Base-by-base conservation (phyloP, 768 basidiomycete genomes). In the Rhizopogon vesiculosus region DNA sequence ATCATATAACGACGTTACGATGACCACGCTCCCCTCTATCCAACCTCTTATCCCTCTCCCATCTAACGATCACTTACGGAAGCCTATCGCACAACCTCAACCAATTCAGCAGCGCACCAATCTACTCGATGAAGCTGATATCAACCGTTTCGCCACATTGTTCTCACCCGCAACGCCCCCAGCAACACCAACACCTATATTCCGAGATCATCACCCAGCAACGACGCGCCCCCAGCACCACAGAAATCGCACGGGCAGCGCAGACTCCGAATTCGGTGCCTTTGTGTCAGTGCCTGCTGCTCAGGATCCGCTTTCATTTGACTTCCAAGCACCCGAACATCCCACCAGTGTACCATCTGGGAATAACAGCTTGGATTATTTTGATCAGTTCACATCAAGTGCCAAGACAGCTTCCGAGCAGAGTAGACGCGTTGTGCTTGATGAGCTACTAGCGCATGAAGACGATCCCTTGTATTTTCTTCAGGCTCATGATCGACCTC, bases 391-490 rank as follows among this genome's bases (percentile, higher is more conserved):
- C 54, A 77, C 78, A 3, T 73, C 80, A 48, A 76, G 76, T 35
- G 85, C 87, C 10, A 84, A 76, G 62, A 70, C 70, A 0, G 78
- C 83, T 9, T 75, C 79, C 0, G 80, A 82, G 50, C 74, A 72
- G 40, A 83, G 77, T 49, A 74, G 80, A 56, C 76, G 76, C 54
- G 75, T 70, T 22, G 71, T 89, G 5, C 71, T 90, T 48, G 80
- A 86, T 44, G 87, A 91, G 64, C 66, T 90, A 38, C 64, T 89
- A 39, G 61, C 76, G 56, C 81, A 86, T 56, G 80, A 89, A 67
- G 84, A 87, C 50, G 87, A 90, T 65, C 87, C 87, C 1, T 66
- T 89, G 61, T 86, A 84, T 64, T 86, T 83, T 74, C 55, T 82
- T 54, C 44, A 64, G 54, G n/a, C 58, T 58, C 56, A 59, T 33